Base-by-base conservation (phyloP, 2,329 filamentous ascomycete genomes). In the Aureobasidium zeae region DNA sequence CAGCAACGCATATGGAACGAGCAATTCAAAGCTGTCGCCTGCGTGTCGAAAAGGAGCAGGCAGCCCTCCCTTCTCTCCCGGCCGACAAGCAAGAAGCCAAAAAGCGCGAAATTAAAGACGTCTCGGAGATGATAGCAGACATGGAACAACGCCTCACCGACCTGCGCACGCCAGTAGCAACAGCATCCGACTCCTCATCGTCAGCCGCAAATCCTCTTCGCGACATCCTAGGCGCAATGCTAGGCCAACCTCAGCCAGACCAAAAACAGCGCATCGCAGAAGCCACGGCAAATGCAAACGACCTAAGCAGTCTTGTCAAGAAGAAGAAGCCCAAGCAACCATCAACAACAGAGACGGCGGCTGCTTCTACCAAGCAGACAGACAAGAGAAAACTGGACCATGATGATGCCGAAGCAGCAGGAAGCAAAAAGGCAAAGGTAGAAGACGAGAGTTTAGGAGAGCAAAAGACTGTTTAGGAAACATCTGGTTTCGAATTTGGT, bases 61-160 rank as follows among this genome's bases (percentile, higher is more conserved):
- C 77, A 4, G 74, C 79, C 34, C 68, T 87, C 5, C 70, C 74
- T 2, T 48, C 52, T 4, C 48, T 66, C 1, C 74, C 75, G 20
- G 69, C 74, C 48, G 74, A 77, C 43, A 79, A 84, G 47, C 80
- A 79, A 51, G 79, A 83, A 37, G 57, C 76, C 49, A 73, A 73
- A 30, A 69, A 76, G 53, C 70, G 69, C 49, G 71, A 74, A 48
- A 82, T 91, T 48, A 63, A 69, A 42, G 83, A 91, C 49, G 81
- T 85, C 51, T 84, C 83, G 63, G 81, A 87, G 48, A 77, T 91
- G 52, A 73, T 89, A 35, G 72, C 73, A 42, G 85, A 91, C 52
- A 85, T 91, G 76, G 79, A 86, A 64, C 75, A 81, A 58, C 71
- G 83, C 45, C 75, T 89, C 24, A 65, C 73, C 31, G 85, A 91